Conservation (phyloP, 441 rosid genomes). For the Omphalea diandra region DNA sequence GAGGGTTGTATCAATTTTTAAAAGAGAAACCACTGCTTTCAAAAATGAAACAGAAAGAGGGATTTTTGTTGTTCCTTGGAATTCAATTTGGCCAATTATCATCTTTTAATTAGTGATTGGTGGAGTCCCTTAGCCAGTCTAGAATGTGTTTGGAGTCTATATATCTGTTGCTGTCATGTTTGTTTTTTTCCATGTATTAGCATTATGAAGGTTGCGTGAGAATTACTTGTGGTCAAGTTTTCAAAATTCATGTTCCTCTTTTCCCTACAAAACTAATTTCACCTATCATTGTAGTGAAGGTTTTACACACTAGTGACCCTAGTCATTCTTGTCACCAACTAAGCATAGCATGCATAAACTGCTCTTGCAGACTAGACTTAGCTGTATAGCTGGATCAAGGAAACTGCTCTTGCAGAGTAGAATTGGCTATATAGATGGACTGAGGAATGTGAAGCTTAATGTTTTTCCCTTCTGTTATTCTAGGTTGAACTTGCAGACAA, state of each 20-base stretch:
- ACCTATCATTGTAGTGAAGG: not conserved
- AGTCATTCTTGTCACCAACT: too few species aligned
- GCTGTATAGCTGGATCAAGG: too few species aligned
- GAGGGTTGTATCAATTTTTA: not conserved
- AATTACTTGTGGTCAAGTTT: not conserved
- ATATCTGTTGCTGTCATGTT: not conserved
- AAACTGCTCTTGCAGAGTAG: too few species aligned
- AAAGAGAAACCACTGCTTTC: not conserved
- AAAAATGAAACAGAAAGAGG: not conserved
- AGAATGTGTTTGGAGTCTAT: not conserved
- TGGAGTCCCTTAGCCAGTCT: not conserved
- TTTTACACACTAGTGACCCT: too few species aligned
- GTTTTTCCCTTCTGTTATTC: slow-evolving; percentile 9
- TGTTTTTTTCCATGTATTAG: not conserved
- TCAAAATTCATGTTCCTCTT: not conserved
- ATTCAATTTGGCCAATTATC: not conserved
- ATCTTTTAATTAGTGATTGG: not conserved
- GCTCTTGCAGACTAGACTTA: too few species aligned
- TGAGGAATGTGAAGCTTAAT: not conserved
- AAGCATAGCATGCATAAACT: not conserved
- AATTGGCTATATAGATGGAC: slow-evolving; percentile 1
- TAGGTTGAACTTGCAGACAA: slow-evolving; percentile 65
- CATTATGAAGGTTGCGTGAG: not conserved
- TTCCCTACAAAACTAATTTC: not conserved
- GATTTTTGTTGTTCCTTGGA: not conserved